Percentiles rank a stretch among this genome's conserved stretches.
phyloP scores from a whole-genome alignment of 768 basidiomycete species.

The Russula sp. region DNA sequence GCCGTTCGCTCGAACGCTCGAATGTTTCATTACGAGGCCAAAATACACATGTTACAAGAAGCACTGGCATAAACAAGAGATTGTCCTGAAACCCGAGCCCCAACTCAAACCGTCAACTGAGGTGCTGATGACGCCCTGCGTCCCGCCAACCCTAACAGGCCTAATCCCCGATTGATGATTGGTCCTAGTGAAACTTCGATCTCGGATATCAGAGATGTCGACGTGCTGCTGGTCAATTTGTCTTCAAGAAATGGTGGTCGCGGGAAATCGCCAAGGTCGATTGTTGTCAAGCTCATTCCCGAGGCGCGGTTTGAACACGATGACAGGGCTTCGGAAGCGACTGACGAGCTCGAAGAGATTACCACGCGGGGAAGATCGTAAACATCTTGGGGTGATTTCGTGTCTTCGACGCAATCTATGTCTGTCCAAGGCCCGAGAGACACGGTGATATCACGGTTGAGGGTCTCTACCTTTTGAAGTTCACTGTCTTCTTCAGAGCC shows the following conservation, averaged over 20 bases:
- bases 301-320: constrained; percentile 11
- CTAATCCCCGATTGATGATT: neutral
- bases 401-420: constrained; percentile 5
- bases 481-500: constrained; percentile 22
- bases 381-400: constrained; percentile 7
- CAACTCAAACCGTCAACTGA: neutral
- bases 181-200: constrained; percentile 20
- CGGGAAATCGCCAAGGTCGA: constrained; percentile 27
- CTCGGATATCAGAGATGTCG: constrained; percentile 18
- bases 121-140: constrained; percentile 17
- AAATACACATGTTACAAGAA: neutral
- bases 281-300: constrained; percentile 17
- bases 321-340: constrained; percentile 11
- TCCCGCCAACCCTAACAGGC: neutral
- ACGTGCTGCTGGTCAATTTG: neutral
- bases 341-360: constrained; percentile 19
- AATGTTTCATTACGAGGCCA: neutral
- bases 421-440: constrained; percentile 14
- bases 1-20: too few species aligned
- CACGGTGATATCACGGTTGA: constrained; percentile 12
- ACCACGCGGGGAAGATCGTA: constrained; percentile 23
- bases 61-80: neutral
- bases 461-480: constrained; percentile 8
- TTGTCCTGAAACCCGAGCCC: constrained; percentile 7
- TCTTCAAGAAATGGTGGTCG: constrained; percentile 17